phyloP scores from a whole-genome alignment of 1,139 yeast species.

The Geotrichum bryndzae region DNA sequence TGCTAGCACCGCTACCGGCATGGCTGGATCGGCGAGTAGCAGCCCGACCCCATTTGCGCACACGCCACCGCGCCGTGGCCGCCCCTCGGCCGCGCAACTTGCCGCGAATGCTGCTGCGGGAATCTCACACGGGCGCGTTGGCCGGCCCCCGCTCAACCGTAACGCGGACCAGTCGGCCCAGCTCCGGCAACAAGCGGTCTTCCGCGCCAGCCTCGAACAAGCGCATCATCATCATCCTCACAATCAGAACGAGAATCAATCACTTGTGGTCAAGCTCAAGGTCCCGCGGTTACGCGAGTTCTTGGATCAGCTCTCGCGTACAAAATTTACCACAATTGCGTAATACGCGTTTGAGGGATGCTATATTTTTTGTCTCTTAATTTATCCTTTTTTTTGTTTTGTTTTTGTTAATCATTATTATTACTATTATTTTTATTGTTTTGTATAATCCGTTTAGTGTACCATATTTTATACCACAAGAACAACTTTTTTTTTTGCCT shows the following conservation, averaged over 20 bases:
- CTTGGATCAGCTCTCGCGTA: slow-evolving; percentile 9
- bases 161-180: background rate
- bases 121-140: background rate
- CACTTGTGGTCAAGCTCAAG: slow-evolving; percentile 27
- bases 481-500: no score
- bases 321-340: background rate
- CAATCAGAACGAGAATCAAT: background rate
- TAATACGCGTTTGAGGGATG: background rate
- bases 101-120: slow-evolving; percentile 10
- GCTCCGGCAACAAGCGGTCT: background rate
- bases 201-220: background rate
- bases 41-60: slow-evolving; percentile 11
- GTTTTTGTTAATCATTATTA: background rate
- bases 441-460: background rate
- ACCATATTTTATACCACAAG: background rate
- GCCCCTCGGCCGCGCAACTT: slow-evolving; percentile 4
- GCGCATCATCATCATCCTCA: background rate
- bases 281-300: slow-evolving; percentile 36
- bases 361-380: no score
- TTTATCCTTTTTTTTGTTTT: background rate
- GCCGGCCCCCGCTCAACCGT: slow-evolving; percentile 1
- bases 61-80: slow-evolving; percentile 17
- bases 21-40: slow-evolving; percentile 11
- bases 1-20: background rate
- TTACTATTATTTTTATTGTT: background rate